A percentile compares a stretch with the other conserved stretches of the same genome.
Evolutionary conservation across 352 stramenopile genomes (phyloP).

Genomic region (Globisporangium yorkense): DNA sequence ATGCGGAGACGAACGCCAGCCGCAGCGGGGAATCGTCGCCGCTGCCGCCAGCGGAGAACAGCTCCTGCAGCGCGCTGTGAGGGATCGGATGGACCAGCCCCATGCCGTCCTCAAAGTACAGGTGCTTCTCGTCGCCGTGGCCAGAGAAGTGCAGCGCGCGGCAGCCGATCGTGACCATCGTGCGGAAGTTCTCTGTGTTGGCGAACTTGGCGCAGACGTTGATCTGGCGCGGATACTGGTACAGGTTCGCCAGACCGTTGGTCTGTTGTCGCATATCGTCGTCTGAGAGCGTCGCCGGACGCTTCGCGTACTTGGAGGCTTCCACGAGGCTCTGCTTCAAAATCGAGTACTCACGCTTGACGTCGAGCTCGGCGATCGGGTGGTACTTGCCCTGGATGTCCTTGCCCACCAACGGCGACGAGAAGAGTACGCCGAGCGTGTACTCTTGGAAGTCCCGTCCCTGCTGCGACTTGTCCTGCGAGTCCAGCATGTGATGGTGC

Average conservation of each 20-base stretch:
- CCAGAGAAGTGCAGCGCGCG: constrained; percentile 93
- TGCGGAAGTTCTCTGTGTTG: constrained; percentile 90
- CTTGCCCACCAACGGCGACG: constrained; percentile 89
- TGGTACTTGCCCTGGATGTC: constrained; percentile 87
- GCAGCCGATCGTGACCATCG: constrained; percentile 88
- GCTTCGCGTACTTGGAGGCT: constrained; percentile 59
- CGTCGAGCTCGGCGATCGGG: constrained; percentile 84
- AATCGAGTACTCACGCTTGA: constrained; percentile 79
- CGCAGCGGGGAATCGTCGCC: constrained; percentile 39
- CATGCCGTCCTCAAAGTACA: constrained; percentile 95
- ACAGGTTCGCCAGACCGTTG: constrained; percentile 24
- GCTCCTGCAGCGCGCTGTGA: constrained; percentile 57
- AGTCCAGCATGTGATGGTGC: constrained; percentile 14
- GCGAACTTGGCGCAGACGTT: constrained; percentile 92
- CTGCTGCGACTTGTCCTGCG: constrained; percentile 47
- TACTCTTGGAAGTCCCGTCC: constrained; percentile 63
- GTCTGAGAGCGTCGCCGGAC: constrained; percentile 12
- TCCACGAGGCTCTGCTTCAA: constrained; percentile 73
- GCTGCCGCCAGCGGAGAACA: constrained; percentile 51
- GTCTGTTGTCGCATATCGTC: constrained; percentile 1
- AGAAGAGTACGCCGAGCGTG: constrained; percentile 92
- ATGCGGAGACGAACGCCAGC: constrained; percentile 78
- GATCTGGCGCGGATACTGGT: constrained; percentile 76
- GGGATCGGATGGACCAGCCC: constrained; percentile 73
- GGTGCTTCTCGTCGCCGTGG: constrained; percentile 88